These are phyloP conservation scores for Tetrahymena thermophila DNA, from an alignment of 73 alveolate genomes.

Conservation along the genomic window DNA sequence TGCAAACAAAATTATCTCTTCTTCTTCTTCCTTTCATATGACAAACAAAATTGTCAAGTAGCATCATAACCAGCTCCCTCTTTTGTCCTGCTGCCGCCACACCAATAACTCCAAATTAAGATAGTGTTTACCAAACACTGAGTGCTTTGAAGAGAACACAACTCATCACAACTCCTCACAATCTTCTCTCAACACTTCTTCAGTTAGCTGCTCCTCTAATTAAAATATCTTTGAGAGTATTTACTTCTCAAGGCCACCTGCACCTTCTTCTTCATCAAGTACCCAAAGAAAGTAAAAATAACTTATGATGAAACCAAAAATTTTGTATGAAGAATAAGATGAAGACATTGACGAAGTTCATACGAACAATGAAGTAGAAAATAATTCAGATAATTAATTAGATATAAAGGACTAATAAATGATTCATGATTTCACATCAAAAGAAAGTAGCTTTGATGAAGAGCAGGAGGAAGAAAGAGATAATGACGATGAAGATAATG, in stretches of 20 bases:
- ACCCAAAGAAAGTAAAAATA: not conserved
- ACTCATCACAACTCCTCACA: not conserved
- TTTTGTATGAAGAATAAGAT: not conserved
- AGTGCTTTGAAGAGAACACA: not conserved
- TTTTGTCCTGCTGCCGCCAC: slow-evolving; percentile 5
- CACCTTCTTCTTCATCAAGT: not conserved
- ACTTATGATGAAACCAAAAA: not conserved
- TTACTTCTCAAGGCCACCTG: not conserved
- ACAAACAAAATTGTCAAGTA: not conserved
- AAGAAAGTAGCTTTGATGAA: not conserved
- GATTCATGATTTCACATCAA: not conserved
- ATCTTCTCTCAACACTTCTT: not conserved
- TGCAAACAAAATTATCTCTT: not conserved
- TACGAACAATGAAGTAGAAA: not conserved
- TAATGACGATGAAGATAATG: not conserved
- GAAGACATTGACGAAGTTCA: not conserved
- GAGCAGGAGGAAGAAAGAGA: not conserved
- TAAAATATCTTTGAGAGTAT: not conserved
- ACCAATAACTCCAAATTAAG: not conserved
- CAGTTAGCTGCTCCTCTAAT: not conserved
- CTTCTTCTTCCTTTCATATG: not conserved
- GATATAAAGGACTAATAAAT: not conserved
- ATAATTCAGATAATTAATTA: not conserved
- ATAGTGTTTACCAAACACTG: not conserved
- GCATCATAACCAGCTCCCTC: not conserved